phyloP scores from a whole-genome alignment of 805 yeast genomes.

The Barnettozyma salicaria region DNA sequence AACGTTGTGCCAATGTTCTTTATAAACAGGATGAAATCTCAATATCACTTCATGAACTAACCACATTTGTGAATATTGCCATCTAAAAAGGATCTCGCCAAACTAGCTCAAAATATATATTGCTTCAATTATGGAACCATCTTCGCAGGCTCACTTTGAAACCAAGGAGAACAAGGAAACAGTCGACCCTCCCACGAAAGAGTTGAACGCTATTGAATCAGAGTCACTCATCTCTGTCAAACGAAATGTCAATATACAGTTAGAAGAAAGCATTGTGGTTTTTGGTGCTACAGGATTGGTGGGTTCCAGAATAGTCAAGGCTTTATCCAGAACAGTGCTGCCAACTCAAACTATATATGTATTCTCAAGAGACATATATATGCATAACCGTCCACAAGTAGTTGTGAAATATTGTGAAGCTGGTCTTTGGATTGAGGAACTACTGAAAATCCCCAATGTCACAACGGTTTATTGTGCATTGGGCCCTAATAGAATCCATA shows the following conservation, averaged over 20 bases:
- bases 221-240: background rate
- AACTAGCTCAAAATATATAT: too few species aligned
- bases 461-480: constrained; percentile 14
- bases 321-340: constrained; percentile 7
- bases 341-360: constrained; percentile 8
- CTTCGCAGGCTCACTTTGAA: background rate
- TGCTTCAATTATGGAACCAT: background rate
- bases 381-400: constrained; percentile 11
- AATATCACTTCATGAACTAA: too few species aligned
- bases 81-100: too few species aligned
- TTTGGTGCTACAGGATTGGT: constrained; percentile 17
- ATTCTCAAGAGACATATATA: constrained; percentile 9
- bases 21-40: too few species aligned
- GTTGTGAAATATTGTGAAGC: constrained; percentile 10
- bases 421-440: constrained; percentile 11
- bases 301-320: constrained; percentile 14
- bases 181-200: too few species aligned
- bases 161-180: too few species aligned
- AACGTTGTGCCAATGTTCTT: too few species aligned
- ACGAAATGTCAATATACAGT: background rate
- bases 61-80: too few species aligned
- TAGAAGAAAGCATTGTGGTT: constrained; percentile 11
- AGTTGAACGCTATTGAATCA: background rate
- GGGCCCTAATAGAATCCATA: constrained; percentile 10
- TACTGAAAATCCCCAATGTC: constrained; percentile 12